These are phyloP conservation scores for Aspergillus ochraceoroseus DNA, from an alignment of 2,329 filamentous ascomycete genomes.

Conservation along the genomic window DNA sequence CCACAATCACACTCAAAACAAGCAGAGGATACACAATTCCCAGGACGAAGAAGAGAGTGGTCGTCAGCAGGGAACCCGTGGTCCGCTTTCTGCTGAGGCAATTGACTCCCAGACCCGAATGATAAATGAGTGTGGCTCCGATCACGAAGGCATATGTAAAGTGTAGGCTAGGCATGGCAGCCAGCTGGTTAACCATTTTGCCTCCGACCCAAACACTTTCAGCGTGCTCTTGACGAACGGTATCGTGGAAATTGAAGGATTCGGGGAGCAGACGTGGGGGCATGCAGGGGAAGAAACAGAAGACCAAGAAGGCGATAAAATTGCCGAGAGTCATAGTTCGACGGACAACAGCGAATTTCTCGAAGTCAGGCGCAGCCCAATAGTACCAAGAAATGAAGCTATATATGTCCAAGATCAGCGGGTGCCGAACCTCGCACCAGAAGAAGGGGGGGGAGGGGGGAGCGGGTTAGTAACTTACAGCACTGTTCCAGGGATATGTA, in stretches of 20 bases:
- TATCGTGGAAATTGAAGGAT: constrained; percentile 58
- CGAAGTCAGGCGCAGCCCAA: constrained; percentile 40
- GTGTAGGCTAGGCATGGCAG: constrained; percentile 56
- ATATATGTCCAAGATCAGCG: too few species aligned
- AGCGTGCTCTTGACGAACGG: constrained; percentile 54
- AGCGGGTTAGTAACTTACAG: too few species aligned
- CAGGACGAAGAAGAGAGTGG: constrained; percentile 43
- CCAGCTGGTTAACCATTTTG: constrained; percentile 55
- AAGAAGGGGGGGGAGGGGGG: too few species aligned
- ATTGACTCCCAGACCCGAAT: constrained; percentile 47
- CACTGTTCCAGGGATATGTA: constrained; percentile 51
- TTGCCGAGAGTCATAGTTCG: constrained; percentile 61
- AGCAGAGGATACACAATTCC: constrained; percentile 49
- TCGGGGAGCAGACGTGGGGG: constrained; percentile 58
- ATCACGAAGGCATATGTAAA: constrained; percentile 55
- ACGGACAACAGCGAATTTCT: constrained; percentile 53
- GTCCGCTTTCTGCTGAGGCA: constrained; percentile 42
- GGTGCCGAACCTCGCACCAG: too few species aligned
- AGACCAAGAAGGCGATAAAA: constrained; percentile 56
- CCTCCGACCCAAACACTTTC: constrained; percentile 53
- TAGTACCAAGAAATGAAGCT: constrained; percentile 44
- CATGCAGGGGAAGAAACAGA: constrained; percentile 62
- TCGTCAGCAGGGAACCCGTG: constrained; percentile 41
- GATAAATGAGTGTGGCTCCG: constrained; percentile 51
- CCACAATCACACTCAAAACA: constrained; percentile 51